Percentiles rank a stretch among this genome's conserved stretches.
Conservation (phyloP, 352 stramenopile genomes). For the Phytophthora fragariaefolia region DNA sequence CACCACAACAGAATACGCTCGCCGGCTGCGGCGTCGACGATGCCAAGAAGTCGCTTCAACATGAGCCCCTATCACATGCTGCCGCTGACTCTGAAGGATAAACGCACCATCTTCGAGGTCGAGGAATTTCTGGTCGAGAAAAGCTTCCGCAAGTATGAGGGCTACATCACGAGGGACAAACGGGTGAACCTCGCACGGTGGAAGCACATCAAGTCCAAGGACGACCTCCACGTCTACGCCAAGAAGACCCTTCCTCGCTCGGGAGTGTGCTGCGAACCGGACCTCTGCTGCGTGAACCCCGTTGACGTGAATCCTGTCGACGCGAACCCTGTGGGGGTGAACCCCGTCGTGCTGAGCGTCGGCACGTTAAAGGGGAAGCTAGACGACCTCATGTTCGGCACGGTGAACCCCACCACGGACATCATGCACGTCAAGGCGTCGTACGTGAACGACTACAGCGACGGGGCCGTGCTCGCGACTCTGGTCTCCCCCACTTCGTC, state of each 20-base stretch:
- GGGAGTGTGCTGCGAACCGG: no score
- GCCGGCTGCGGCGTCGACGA: slow-evolving; percentile 23
- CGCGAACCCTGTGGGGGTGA: slow-evolving; percentile 1
- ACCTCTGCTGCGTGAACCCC: background rate
- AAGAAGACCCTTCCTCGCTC: no score
- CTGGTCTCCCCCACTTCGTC: slow-evolving; percentile 37
- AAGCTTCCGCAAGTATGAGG: slow-evolving; percentile 37
- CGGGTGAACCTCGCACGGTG: slow-evolving; percentile 30
- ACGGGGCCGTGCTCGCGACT: slow-evolving; percentile 47
- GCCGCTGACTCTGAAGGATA: slow-evolving; percentile 16
- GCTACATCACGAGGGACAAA: slow-evolving; percentile 28
- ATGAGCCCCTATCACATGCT: slow-evolving; percentile 31
- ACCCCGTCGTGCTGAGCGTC: slow-evolving; percentile 47
- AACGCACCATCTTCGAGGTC: slow-evolving; percentile 22
- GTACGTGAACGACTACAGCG: slow-evolving; percentile 52
- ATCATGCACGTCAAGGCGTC: slow-evolving; percentile 60
- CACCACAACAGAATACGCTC: slow-evolving; percentile 37
- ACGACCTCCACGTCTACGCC: slow-evolving; percentile 38
- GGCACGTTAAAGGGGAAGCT: slow-evolving; percentile 53
- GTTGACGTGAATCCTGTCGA: slow-evolving; percentile 27
- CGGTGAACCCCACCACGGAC: slow-evolving; percentile 47
- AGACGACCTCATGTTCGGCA: slow-evolving; percentile 71
- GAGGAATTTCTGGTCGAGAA: slow-evolving; percentile 33
- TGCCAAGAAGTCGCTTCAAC: slow-evolving; percentile 40
- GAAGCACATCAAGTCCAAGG: slow-evolving; percentile 36